Evolutionary conservation across 768 basidiomycete species (phyloP), one percentile per base, ranked within the genome.

Genomic region (Pleurotus platypus): DNA sequence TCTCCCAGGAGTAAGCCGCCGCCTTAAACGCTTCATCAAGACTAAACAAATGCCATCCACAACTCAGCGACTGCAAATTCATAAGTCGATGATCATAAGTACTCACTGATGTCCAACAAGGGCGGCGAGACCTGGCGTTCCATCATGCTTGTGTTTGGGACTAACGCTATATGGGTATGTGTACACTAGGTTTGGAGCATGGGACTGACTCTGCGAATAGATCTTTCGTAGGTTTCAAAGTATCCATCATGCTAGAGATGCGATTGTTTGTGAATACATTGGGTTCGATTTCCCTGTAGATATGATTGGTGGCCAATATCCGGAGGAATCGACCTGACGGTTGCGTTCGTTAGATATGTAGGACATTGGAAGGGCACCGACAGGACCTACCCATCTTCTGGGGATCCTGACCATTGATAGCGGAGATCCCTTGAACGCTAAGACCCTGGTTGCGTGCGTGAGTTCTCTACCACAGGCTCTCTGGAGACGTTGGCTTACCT

Each of bases 181-280:
- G 43, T 26, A 11, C 22, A 12, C 13, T 12, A 5, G 38, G 26
- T 4, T 9, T 13, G 42, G 38, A 56, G 48, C 38, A 22, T n/a
- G 16, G n/a, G 22, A 59, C 66, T 54, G 24, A 73, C 72, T 68
- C 54, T n/a, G 60, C 57, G 13, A 66, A 59, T 3, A 75, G 55
- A 5, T 69, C 71, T 46, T 60, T 57, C 37, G 59, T 62, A 8
- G 65, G 51, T 57, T 69, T 74, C 18, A 62, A 60, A 1, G 71
- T 74, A 55, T 75, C 75, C 18, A 76, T 48, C 39, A 66, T 55
- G 6, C 69, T 67, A 2, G 75, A 75, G 12, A 70, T 64, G 6
- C 73, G 70, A 49, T 72, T 78, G 57, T 75, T 71, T 2, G 72
- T 66, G 56, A 74, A 78, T 5, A 72, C 67, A 57, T 76, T 61